phyloP scores from a whole-genome alignment of 306 rosid species.

The Urtica urens region DNA sequence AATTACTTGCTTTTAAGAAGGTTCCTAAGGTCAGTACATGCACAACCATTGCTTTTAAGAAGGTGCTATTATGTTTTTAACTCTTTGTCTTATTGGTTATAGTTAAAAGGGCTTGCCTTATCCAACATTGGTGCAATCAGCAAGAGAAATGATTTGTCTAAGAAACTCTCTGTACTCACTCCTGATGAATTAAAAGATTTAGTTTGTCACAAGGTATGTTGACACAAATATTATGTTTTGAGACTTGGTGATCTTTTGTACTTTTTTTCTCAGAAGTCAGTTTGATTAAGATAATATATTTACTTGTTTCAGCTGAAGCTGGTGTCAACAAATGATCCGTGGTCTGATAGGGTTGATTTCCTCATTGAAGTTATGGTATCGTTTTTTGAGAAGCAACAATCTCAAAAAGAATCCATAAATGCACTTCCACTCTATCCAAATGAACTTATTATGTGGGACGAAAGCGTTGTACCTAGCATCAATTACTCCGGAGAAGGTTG shows the following conservation, averaged over 20 bases:
- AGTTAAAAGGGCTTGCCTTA: slow-evolving; percentile 82
- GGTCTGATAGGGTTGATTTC: slow-evolving; percentile 89
- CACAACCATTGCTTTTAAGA: not conserved
- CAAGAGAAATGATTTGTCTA: slow-evolving; percentile 77
- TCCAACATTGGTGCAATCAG: slow-evolving; percentile 77
- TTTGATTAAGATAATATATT: slow-evolving; percentile 18
- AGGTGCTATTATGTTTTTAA: not conserved
- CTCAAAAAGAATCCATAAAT: slow-evolving; percentile 96
- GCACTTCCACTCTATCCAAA: slow-evolving; percentile 97
- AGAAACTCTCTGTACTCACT: slow-evolving; percentile 71
- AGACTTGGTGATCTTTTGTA: not conserved
- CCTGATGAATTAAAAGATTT: slow-evolving; percentile 68
- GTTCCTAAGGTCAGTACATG: slow-evolving; percentile 52
- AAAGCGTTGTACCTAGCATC: slow-evolving; percentile 94
- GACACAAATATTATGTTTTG: too few species aligned
- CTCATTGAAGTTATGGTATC: slow-evolving; percentile 93
- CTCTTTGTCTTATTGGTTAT: slow-evolving; percentile 21
- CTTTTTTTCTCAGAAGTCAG: not conserved
- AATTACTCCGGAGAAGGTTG: slow-evolving; percentile 99
- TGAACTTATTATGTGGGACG: slow-evolving; percentile 98
- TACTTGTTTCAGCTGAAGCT: slow-evolving; percentile 70
- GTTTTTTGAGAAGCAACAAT: slow-evolving; percentile 83
- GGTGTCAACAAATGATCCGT: slow-evolving; percentile 76
- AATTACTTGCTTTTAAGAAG: slow-evolving; percentile 80
- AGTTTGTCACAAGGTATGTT: slow-evolving; percentile 79